These are phyloP conservation scores for Leccinellum rugosiceps DNA, from an alignment of 768 basidiomycete species.

Conservation along the genomic window DNA sequence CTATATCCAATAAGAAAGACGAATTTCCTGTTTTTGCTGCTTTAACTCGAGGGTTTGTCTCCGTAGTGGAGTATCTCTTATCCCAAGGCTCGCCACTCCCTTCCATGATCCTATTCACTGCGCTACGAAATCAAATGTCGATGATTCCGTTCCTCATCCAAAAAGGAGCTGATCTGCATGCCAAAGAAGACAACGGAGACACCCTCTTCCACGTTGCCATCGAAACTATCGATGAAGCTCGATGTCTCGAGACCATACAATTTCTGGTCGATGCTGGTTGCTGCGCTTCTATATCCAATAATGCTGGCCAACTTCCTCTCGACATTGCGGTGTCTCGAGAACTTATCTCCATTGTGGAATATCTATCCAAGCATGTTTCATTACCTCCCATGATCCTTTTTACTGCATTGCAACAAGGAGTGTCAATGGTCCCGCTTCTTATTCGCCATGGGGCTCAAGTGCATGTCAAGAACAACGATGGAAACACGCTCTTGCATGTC, in stretches of 20 bases:
- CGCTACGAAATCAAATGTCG: background rate
- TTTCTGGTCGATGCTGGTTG: background rate
- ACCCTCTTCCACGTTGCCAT: background rate
- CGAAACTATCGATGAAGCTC: background rate
- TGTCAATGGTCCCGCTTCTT: background rate
- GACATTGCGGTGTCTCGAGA: background rate
- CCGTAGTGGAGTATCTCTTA: too few relatives aligned
- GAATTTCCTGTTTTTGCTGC: too few relatives aligned
- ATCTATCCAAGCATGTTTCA: background rate
- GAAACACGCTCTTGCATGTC: background rate
- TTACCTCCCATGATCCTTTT: background rate
- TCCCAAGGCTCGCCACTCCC: background rate
- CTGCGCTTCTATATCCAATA: background rate
- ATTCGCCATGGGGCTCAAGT: background rate
- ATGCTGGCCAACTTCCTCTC: background rate
- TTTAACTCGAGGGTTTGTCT: too few relatives aligned
- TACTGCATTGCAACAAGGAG: background rate
- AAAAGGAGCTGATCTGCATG: background rate
- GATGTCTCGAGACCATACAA: background rate
- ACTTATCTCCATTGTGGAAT: background rate
- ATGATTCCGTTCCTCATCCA: background rate
- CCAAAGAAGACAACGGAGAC: background rate
- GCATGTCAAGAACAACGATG: background rate
- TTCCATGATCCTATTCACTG: background rate
- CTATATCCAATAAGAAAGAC: too few relatives aligned